A percentile compares a stretch with the other conserved stretches of the same genome.
phyloP scores from a whole-genome alignment of 2,329 filamentous ascomycete species.

The Colletotrichum sublineola region DNA sequence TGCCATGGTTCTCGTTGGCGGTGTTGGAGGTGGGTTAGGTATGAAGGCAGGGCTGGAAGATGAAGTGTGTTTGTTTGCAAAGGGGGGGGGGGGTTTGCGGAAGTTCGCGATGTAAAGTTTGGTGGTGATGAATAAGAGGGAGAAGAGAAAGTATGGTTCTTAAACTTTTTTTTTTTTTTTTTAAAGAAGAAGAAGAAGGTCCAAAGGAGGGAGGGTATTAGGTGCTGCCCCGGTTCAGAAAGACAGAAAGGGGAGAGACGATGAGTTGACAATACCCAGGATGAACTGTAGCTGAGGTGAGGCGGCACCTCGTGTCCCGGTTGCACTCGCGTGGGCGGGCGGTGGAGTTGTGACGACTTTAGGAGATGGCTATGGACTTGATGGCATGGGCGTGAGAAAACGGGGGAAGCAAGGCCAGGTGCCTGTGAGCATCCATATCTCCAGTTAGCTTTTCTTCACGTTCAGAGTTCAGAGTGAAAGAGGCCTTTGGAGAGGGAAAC shows the following conservation, averaged over 20 bases:
- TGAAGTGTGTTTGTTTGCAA: no score
- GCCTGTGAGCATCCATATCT: neutral
- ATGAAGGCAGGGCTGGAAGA: neutral
- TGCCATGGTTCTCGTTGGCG: neutral
- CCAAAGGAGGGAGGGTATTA: no score
- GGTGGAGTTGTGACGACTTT: neutral
- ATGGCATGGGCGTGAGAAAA: neutral
- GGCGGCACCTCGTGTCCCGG: no score
- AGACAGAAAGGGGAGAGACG: neutral
- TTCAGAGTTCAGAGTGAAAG: no score
- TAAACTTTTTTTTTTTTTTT: no score
- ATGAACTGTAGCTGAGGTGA: neutral
- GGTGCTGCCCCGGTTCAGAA: neutral
- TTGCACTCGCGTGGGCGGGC: neutral
- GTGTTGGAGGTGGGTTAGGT: neutral
- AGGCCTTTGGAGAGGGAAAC: neutral
- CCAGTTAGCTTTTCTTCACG: neutral
- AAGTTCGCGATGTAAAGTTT: neutral
- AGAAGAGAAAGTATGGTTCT: neutral
- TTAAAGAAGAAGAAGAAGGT: neutral
- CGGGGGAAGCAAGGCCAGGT: neutral
- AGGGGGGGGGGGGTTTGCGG: no score
- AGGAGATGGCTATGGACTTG: neutral
- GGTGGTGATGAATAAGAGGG: neutral
- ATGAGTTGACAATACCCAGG: neutral